Evolutionary conservation across 441 rosid genomes (phyloP).

Genomic region (Lepidium campestre): DNA sequence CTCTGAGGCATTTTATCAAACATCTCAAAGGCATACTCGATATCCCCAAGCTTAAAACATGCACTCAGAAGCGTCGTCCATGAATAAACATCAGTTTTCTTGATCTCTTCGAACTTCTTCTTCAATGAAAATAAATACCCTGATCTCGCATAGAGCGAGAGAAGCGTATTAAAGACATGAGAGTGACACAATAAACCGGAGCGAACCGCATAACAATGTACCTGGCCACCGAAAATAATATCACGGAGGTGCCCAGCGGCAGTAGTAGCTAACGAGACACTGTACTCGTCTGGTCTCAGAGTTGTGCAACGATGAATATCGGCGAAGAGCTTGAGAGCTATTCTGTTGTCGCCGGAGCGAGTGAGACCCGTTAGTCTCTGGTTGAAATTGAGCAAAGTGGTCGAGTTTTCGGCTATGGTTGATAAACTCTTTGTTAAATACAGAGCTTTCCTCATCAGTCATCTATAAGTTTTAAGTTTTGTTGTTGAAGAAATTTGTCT

Average conservation of each 20-base stretch:
- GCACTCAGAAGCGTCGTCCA: slow-evolving; percentile 63
- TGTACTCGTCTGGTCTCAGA: slow-evolving; percentile 58
- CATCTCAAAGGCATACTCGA: slow-evolving; percentile 43
- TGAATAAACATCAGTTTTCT: slow-evolving; percentile 58
- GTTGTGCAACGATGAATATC: slow-evolving; percentile 33
- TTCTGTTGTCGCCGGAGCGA: slow-evolving; percentile 37
- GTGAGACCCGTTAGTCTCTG: slow-evolving; percentile 32
- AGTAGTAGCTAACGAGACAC: slow-evolving; percentile 50
- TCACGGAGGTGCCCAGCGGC: slow-evolving; percentile 53
- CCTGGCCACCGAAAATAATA: slow-evolving; percentile 40
- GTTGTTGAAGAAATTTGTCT: neutral
- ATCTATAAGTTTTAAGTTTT: slow-evolving; percentile 4
- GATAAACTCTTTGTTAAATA: slow-evolving; percentile 12
- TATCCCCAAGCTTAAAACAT: slow-evolving; percentile 37
- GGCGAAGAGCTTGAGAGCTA: slow-evolving; percentile 49
- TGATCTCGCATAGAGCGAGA: slow-evolving; percentile 45
- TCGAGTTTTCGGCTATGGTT: slow-evolving; percentile 21
- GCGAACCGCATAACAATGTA: slow-evolving; percentile 53
- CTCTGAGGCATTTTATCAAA: slow-evolving; percentile 48
- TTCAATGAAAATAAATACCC: slow-evolving; percentile 34
- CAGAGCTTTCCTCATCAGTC: slow-evolving; percentile 30
- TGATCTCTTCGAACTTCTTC: slow-evolving; percentile 44
- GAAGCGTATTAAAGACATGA: slow-evolving; percentile 62
- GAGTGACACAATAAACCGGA: slow-evolving; percentile 38
- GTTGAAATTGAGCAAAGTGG: slow-evolving; percentile 43